phyloP scores from a whole-genome alignment of 495 filamentous ascomycete species.

The Penicillium psychrofluorescens region DNA sequence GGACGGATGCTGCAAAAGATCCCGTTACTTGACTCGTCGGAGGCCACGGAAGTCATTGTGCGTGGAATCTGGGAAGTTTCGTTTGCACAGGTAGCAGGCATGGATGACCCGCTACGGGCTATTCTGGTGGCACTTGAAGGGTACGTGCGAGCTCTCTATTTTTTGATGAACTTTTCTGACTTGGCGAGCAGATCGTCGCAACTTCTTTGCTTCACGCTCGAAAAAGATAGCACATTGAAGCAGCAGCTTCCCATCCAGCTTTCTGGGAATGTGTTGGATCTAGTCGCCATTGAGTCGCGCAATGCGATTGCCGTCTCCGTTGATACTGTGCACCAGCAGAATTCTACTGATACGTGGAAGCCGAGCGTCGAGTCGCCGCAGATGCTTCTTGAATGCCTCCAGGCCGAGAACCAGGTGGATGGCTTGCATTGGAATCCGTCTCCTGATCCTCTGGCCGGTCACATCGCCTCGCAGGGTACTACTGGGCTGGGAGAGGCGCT shows the following conservation, averaged over 20 bases:
- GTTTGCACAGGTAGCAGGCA: slow-evolving; percentile 4
- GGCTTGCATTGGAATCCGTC: slow-evolving; percentile 16
- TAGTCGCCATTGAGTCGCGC: slow-evolving; percentile 27
- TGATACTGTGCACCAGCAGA: slow-evolving; percentile 41
- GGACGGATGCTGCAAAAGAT: slow-evolving; percentile 46
- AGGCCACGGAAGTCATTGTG: slow-evolving; percentile 20
- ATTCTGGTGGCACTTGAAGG: slow-evolving; percentile 63
- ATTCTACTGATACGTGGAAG: slow-evolving; percentile 32
- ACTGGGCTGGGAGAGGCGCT: slow-evolving; percentile 21
- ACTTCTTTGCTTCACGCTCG: slow-evolving; percentile 51
- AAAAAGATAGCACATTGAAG: slow-evolving; percentile 30
- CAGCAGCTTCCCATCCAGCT: slow-evolving; percentile 40
- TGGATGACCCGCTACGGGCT: slow-evolving; percentile 9
- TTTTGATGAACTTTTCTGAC: slow-evolving; percentile 4
- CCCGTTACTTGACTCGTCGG: slow-evolving; percentile 14
- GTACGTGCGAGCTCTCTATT: slow-evolving; percentile 33
- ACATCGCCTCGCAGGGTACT: slow-evolving; percentile 29
- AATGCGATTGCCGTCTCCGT: slow-evolving; percentile 48
- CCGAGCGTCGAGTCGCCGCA: slow-evolving; percentile 8
- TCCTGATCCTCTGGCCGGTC: slow-evolving; percentile 12
- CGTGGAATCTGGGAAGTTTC: slow-evolving; percentile 32
- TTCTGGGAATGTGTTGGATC: slow-evolving; percentile 55
- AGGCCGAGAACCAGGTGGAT: slow-evolving; percentile 7
- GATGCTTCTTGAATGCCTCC: slow-evolving; percentile 23
- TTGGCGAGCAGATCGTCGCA: slow-evolving; percentile 44